These are phyloP conservation scores for Dillenia suffruticosa DNA, from an alignment of 164 flowering plant genomes.

Conservation along the genomic window DNA sequence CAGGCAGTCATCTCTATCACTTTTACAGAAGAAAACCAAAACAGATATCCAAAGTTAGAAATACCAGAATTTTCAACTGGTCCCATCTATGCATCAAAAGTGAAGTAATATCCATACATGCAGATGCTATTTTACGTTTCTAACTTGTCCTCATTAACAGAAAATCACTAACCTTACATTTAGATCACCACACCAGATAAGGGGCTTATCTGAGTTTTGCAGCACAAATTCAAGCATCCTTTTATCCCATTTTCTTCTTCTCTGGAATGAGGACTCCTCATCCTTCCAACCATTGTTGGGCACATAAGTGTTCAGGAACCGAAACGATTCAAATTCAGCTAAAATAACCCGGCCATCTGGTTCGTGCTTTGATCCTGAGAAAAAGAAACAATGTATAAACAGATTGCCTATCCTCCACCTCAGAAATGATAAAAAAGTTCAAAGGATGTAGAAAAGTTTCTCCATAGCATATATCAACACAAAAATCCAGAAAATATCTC, in stretches of 20 bases:
- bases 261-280: constrained; percentile 76
- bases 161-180: constrained; percentile 71
- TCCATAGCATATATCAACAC: not conserved
- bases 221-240: constrained; percentile 71
- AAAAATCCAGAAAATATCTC: not conserved
- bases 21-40: too few relatives aligned
- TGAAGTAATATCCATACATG: too few relatives aligned
- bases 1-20: too few relatives aligned
- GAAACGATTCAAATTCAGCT: constrained; percentile 87
- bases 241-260: constrained; percentile 99
- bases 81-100: too few relatives aligned
- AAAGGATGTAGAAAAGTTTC: not conserved
- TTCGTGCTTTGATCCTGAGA: constrained; percentile 80
- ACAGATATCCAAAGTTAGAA: too few relatives aligned
- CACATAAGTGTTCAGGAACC: constrained; percentile 73
- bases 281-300: constrained; percentile 99
- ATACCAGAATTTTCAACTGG: too few relatives aligned
- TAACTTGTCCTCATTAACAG: not conserved
- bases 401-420: not conserved
- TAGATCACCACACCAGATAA: constrained; percentile 98
- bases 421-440: not conserved
- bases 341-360: constrained; percentile 90
- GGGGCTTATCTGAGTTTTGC: constrained; percentile 71
- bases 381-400: constrained; percentile 7
- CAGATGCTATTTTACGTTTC: too few relatives aligned